Conservation (phyloP, 495 filamentous ascomycete genomes). For the Lentithecium fluviatile region DNA sequence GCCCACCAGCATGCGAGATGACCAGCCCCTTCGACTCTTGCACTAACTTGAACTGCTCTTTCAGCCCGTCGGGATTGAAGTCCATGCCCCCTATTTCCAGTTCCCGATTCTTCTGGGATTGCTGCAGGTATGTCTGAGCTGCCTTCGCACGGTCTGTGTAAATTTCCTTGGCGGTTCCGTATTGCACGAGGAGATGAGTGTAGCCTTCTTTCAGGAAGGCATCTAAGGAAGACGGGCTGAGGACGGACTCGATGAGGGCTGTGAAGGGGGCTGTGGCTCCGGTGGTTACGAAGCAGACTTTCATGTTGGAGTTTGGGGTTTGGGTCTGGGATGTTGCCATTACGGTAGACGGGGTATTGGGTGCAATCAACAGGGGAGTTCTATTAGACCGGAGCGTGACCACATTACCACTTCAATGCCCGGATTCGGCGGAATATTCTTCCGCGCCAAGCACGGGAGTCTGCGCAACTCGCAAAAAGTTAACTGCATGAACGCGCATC, state of each 20-base stretch:
- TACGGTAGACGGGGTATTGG: not conserved
- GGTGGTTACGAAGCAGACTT: constrained; percentile 76
- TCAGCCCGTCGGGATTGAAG: constrained; percentile 60
- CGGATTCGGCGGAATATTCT: constrained; percentile 7
- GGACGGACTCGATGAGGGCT: constrained; percentile 63
- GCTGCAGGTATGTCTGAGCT: not conserved
- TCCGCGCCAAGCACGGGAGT: constrained; percentile 14
- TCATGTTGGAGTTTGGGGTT: constrained; percentile 29
- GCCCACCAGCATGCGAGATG: constrained; percentile 80
- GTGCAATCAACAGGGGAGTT: not conserved
- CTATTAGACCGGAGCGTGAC: not conserved
- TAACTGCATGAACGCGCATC: not conserved
- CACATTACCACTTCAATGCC: not conserved
- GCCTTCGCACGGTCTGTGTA: constrained; percentile 12
- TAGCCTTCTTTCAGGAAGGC: constrained; percentile 57
- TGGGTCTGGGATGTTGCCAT: not conserved
- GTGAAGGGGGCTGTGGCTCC: constrained; percentile 88
- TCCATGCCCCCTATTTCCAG: constrained; percentile 63
- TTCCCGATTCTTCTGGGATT: constrained; percentile 13
- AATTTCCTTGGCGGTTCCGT: constrained; percentile 60
- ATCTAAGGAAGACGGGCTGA: constrained; percentile 59
- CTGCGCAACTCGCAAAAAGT: constrained; percentile 2
- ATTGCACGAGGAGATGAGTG: constrained; percentile 70
- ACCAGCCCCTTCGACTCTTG: constrained; percentile 59
- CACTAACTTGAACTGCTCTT: constrained; percentile 52